A percentile compares a stretch with the other conserved stretches of the same genome.
phyloP scores from a whole-genome alignment of 2,329 filamentous ascomycete species.

The Exophiala phaeomuriformis region DNA sequence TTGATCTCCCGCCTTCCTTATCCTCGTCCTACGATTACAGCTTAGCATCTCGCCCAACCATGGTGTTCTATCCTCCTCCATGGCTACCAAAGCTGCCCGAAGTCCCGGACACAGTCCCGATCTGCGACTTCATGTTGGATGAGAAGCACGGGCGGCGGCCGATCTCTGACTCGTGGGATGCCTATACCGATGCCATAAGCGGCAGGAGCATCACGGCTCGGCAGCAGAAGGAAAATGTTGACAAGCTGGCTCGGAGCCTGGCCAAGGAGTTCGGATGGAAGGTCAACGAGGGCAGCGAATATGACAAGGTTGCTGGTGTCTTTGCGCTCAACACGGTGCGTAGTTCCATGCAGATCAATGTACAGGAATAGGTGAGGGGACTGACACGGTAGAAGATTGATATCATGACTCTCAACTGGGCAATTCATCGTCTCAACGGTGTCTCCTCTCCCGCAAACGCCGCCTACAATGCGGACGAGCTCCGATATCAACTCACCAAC shows the following conservation, averaged over 20 bases:
- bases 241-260: conserved; percentile 60
- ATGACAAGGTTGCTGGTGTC: conserved; percentile 70
- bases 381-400: conserved; percentile 52
- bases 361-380: not conserved
- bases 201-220: conserved; percentile 58
- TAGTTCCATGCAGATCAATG: conserved; percentile 25
- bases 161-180: conserved; percentile 56
- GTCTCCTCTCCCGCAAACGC: conserved; percentile 69
- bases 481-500: conserved; percentile 64
- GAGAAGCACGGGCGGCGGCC: conserved; percentile 62
- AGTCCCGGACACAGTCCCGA: conserved; percentile 64
- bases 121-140: conserved; percentile 69
- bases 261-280: conserved; percentile 64
- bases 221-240: conserved; percentile 59
- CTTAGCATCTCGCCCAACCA: conserved; percentile 24
- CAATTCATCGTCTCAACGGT: conserved; percentile 66
- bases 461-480: conserved; percentile 61
- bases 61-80: conserved; percentile 42
- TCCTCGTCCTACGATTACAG: not conserved
- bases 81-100: conserved; percentile 42
- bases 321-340: conserved; percentile 75
- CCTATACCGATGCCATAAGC: conserved; percentile 69
- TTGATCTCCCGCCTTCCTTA: not conserved
- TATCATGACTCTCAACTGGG: conserved; percentile 64
- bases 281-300: conserved; percentile 64